Conservation (phyloP, 768 basidiomycete genomes). For the Podaxis sp. region DNA sequence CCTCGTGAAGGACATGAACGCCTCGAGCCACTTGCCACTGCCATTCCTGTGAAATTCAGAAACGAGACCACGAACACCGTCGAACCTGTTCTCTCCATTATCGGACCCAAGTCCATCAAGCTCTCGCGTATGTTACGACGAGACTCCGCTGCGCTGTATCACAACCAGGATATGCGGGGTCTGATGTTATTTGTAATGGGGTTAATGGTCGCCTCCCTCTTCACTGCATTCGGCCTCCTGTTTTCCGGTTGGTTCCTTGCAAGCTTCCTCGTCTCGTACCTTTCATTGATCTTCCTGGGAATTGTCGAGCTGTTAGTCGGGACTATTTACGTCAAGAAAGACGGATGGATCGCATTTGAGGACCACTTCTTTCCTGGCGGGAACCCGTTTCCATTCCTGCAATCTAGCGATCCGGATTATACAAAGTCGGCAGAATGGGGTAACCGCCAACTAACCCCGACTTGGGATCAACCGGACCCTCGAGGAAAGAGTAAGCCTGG, state of each 20-base stretch:
- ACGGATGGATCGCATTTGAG: conserved; percentile 12
- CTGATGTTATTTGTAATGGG: not conserved
- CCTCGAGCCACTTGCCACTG: conserved; percentile 8
- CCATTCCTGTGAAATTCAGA: conserved; percentile 8
- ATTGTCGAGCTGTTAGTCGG: conserved; percentile 1
- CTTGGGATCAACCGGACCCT: not conserved
- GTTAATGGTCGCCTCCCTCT: not conserved
- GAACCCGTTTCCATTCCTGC: conserved; percentile 2
- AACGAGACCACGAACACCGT: not conserved
- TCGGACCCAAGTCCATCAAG: conserved; percentile 10
- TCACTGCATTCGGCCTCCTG: not conserved
- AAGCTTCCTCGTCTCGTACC: not conserved
- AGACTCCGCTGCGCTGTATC: conserved; percentile 5
- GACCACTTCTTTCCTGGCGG: conserved; percentile 6
- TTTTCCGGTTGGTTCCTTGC: not conserved
- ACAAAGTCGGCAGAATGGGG: conserved; percentile 14
- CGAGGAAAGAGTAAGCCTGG: not conserved
- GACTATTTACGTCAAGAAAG: conserved; percentile 12
- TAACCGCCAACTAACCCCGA: conserved; percentile 6
- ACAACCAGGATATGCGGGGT: not conserved
- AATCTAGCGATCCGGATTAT: conserved; percentile 14
- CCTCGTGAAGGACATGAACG: conserved; percentile 11
- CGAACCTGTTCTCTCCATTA: conserved; percentile 13
- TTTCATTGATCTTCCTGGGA: not conserved
- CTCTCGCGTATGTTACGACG: conserved; percentile 13